phyloP scores from a whole-genome alignment of 129 eudicot genomes.

The Lactuca sativa region DNA sequence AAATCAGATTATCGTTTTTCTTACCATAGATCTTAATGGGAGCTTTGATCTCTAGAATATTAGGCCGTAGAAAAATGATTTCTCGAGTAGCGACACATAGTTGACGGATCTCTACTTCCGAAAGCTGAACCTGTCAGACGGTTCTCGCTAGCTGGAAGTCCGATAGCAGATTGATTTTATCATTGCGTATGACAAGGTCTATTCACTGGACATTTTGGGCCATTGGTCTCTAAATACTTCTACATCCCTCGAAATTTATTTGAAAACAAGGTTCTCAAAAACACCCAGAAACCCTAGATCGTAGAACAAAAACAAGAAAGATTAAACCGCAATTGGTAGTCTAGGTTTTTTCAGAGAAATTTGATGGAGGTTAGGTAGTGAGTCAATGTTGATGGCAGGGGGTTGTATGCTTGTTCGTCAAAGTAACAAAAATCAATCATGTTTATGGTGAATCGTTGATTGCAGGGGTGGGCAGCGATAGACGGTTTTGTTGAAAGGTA shows the following conservation, averaged over 20 bases:
- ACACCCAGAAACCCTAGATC: conserved; percentile 36
- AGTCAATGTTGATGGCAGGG: no score
- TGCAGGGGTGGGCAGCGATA: no score
- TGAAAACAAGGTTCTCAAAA: conserved; percentile 24
- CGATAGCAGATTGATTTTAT: conserved; percentile 56
- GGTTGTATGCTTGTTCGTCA: no score
- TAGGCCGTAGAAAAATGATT: conserved; percentile 68
- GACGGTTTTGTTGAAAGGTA: no score
- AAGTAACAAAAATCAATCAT: no score
- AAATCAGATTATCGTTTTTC: background rate
- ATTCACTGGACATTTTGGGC: conserved; percentile 47
- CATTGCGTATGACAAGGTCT: conserved; percentile 54
- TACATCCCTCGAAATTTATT: conserved; percentile 12
- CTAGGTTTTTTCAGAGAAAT: no score
- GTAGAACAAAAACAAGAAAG: background rate
- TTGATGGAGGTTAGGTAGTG: no score
- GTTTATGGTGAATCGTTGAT: no score
- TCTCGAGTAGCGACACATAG: conserved; percentile 55
- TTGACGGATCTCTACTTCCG: conserved; percentile 66
- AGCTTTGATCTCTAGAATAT: conserved; percentile 74
- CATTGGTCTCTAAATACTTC: conserved; percentile 26
- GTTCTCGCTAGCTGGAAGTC: conserved; percentile 62
- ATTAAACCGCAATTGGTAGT: background rate
- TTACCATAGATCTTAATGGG: conserved; percentile 84
- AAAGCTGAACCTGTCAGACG: conserved; percentile 65